Percentiles rank a stretch among this genome's conserved stretches.
These are phyloP conservation scores for Malus domestica DNA, from an alignment of 306 rosid species.

Conservation along the genomic window DNA sequence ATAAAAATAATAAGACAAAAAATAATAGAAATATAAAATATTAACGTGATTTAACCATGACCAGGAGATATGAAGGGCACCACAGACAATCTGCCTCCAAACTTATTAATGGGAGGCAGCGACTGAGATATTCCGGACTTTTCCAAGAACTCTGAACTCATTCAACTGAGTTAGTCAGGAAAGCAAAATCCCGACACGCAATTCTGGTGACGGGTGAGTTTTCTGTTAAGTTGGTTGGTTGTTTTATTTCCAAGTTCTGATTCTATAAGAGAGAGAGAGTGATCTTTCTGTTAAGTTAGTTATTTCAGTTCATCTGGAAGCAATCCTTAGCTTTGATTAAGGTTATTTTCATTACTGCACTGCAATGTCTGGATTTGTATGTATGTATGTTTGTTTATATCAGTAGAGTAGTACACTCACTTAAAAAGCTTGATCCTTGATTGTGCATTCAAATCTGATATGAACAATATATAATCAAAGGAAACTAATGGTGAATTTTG, in stretches of 20 bases:
- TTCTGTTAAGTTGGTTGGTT: background rate
- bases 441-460: background rate
- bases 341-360: background rate
- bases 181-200: background rate
- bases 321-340: background rate
- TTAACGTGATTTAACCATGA: too few relatives aligned
- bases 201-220: background rate
- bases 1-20: too few relatives aligned
- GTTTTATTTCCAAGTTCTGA: background rate
- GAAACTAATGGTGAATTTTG: background rate
- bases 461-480: background rate
- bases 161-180: background rate
- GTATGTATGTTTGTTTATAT: background rate
- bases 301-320: background rate
- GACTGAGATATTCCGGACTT: background rate
- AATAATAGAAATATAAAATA: too few relatives aligned
- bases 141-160: background rate
- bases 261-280: background rate
- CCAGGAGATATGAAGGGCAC: too few relatives aligned
- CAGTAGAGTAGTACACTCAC: background rate
- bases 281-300: background rate
- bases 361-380: background rate
- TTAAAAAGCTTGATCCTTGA: background rate
- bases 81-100: too few relatives aligned
- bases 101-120: background rate